Evolutionary conservation across 139 green algal genomes (phyloP), one percentile per base, ranked within the genome.

Genomic region (Micractinium sp.): DNA sequence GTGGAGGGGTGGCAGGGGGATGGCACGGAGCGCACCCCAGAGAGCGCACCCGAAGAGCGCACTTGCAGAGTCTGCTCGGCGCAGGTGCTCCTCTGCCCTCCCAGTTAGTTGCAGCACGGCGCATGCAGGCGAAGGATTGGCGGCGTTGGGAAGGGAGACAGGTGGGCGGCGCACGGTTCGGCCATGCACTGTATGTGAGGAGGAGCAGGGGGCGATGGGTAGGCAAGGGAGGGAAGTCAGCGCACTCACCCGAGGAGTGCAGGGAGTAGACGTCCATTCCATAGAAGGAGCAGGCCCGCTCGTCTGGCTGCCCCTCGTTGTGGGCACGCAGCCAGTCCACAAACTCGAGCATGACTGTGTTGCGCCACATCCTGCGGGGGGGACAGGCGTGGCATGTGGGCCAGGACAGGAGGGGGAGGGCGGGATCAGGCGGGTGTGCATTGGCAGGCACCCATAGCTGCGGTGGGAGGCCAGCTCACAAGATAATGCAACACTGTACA

Each of bases 251-350:
- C 14, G 81, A 91, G 53, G 83, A 76, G 85, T 93, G 89, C 36
- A 94, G 82, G 38, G 87, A 92, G 89, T 95, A 95, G 31, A 95
- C 79, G 60, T 95, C 93, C 88, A 95, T 89, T 87, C 93, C 93
- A 35, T 94, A 93, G 71, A 95, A 91, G 66, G 92, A 27, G 86
- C 7, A 5, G 61, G 67, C 25, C 33, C 36, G 82, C 19, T 53
- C 86, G 1, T 36, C 36, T 2, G 79, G 36, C 25, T 88, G 78
- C 33, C 23, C 53, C 27, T 23, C 38, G 76, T 96, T 96, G 90
- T 92, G 89, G 39, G 38, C 38, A 0, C 80, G 81, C 75, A 95
- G 90, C 89, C 91, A 92, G 15, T 89, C 87, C 33, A 95, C 60
- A 83, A 96, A 95, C 1, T 67, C 38, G 7, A 75, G 25, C 73